A percentile compares a stretch with the other conserved stretches of the same genome.
These are phyloP conservation scores for Leccinum pachyderme DNA, from an alignment of 1,284 basidiomycete species.

Conservation along the genomic window DNA sequence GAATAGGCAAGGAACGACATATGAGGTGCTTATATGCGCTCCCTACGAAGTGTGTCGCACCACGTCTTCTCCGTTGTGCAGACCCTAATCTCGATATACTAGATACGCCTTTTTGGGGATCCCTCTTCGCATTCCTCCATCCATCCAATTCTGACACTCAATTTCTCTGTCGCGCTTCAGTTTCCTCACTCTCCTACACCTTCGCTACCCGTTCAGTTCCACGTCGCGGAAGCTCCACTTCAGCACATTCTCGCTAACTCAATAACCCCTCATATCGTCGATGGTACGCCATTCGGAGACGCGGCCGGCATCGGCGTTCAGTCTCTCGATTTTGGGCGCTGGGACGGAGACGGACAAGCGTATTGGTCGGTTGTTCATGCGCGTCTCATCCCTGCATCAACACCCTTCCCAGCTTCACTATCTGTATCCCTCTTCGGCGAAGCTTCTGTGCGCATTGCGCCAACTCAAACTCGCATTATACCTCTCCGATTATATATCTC, in stretches of 20 bases:
- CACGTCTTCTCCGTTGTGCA: background rate
- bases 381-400: conserved; percentile 2
- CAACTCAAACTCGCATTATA: conserved; percentile 58
- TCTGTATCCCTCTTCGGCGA: conserved; percentile 36
- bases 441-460: conserved; percentile 44
- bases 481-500: conserved; percentile 49
- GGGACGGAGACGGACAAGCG: background rate
- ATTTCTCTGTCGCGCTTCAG: conserved; percentile 46
- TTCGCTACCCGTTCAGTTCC: background rate
- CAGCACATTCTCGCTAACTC: conserved; percentile 50
- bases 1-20: conserved; percentile 50
- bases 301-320: conserved; percentile 62
- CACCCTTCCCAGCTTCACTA: conserved; percentile 24
- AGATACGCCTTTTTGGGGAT: conserved; percentile 81
- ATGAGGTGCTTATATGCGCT: conserved; percentile 53
- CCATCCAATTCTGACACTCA: conserved; percentile 51
- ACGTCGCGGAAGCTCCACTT: conserved; percentile 23
- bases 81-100: conserved; percentile 1
- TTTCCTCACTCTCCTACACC: conserved; percentile 13
- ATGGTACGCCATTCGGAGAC: conserved; percentile 65
- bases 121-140: conserved; percentile 44
- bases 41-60: conserved; percentile 28
- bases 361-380: conserved; percentile 21
- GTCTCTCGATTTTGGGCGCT: conserved; percentile 35
- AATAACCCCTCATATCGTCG: conserved; percentile 60